Evolutionary conservation across 1,139 yeast species (phyloP).

Genomic region (Blastobotrys ciferrii): DNA sequence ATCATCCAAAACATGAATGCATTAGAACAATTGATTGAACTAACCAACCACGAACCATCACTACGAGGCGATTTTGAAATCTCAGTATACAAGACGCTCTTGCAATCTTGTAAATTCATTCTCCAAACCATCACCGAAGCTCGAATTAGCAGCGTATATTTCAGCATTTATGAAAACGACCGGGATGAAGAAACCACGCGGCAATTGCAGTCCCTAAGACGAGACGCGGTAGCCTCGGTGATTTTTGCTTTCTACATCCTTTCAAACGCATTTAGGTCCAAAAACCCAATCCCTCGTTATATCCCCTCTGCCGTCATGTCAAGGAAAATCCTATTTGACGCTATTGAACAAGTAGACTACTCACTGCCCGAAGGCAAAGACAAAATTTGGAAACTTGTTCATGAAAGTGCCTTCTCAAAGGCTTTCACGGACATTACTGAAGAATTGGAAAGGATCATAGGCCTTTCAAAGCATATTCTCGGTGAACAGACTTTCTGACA

Average conservation of each 20-base stretch:
- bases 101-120: conserved; percentile 42
- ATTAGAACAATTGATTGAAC: conserved; percentile 39
- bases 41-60: conserved; percentile 42
- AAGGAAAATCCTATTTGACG: conserved; percentile 45
- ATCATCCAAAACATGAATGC: conserved; percentile 45
- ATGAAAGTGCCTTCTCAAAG: conserved; percentile 49
- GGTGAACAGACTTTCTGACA: conserved; percentile 43
- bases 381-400: conserved; percentile 46
- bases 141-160: conserved; percentile 47
- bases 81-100: conserved; percentile 31
- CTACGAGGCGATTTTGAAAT: conserved; percentile 31
- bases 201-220: conserved; percentile 43
- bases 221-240: conserved; percentile 49
- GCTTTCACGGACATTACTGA: conserved; percentile 48
- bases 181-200: conserved; percentile 38
- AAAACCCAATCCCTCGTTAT: conserved; percentile 42
- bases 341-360: conserved; percentile 34
- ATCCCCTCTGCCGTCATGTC: conserved; percentile 46
- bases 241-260: conserved; percentile 44
- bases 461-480: conserved; percentile 42
- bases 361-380: conserved; percentile 3
- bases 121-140: conserved; percentile 48
- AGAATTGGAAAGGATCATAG: conserved; percentile 42
- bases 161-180: conserved; percentile 47
- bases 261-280: conserved; percentile 43